Evolutionary conservation across 2,329 filamentous ascomycete genomes (phyloP).

Genomic region (Colletotrichum spaethianum): DNA sequence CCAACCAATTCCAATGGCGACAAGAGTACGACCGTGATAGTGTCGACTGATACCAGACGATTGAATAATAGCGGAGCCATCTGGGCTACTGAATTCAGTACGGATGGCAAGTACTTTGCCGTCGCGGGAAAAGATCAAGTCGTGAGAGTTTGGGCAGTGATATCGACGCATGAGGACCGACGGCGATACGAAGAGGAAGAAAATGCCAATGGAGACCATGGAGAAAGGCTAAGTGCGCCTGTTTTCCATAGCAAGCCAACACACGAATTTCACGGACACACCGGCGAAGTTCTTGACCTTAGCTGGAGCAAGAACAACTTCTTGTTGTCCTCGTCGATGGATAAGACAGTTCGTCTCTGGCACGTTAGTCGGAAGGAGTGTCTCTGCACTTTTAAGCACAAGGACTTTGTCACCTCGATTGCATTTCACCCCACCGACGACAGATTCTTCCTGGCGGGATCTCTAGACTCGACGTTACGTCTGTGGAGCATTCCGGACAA

Average conservation of each 20-base stretch:
- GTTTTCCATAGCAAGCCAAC: slow-evolving; percentile 87
- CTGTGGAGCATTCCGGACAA: slow-evolving; percentile 99
- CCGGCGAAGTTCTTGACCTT: slow-evolving; percentile 87
- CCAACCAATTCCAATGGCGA: slow-evolving; percentile 18
- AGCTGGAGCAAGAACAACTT: slow-evolving; percentile 99
- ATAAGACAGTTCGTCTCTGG: slow-evolving; percentile 96
- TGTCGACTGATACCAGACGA: slow-evolving; percentile 46
- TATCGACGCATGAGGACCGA: slow-evolving; percentile 86
- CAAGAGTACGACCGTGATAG: slow-evolving; percentile 56
- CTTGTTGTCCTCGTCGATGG: slow-evolving; percentile 94
- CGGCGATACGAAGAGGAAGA: slow-evolving; percentile 80
- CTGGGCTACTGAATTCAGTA: slow-evolving; percentile 94
- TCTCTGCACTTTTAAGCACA: slow-evolving; percentile 93
- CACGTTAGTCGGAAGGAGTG: slow-evolving; percentile 89
- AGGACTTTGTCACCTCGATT: slow-evolving; percentile 94
- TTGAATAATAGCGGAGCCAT: slow-evolving; percentile 72
- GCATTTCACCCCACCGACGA: slow-evolving; percentile 96
- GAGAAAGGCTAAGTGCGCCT: slow-evolving; percentile 84
- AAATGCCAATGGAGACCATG: slow-evolving; percentile 58
- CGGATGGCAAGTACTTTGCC: slow-evolving; percentile 90
- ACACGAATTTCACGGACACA: slow-evolving; percentile 87
- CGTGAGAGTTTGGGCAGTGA: slow-evolving; percentile 90
- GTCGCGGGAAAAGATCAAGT: slow-evolving; percentile 92
- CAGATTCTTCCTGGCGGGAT: slow-evolving; percentile 95
- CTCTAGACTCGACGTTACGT: slow-evolving; percentile 87